Conservation (phyloP, 352 stramenopile genomes). For the Phytophthora quininea region DNA sequence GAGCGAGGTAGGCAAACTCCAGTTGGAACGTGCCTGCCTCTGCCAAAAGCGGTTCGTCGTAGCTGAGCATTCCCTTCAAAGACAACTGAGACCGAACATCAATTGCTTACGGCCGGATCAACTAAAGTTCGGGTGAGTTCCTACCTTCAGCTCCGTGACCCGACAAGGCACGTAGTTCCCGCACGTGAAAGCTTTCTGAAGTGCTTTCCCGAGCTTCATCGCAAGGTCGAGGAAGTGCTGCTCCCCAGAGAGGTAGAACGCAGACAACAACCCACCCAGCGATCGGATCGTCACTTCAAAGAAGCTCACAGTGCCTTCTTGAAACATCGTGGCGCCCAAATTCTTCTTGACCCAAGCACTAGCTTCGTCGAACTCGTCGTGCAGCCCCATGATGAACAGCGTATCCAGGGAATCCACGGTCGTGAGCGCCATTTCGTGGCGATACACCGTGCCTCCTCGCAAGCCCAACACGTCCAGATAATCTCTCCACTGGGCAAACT, state of each 20-base stretch:
- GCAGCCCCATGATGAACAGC: conserved; percentile 64
- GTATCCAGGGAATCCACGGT: conserved; percentile 74
- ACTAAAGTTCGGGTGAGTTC: neutral
- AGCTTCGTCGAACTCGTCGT: conserved; percentile 68
- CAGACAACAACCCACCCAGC: conserved; percentile 59
- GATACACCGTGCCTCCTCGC: conserved; percentile 26
- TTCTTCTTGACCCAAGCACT: conserved; percentile 61
- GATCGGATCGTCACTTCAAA: conserved; percentile 69
- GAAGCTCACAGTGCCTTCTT: conserved; percentile 51
- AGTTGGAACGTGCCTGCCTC: conserved; percentile 68
- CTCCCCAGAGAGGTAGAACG: conserved; percentile 59
- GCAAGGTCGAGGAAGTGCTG: conserved; percentile 54
- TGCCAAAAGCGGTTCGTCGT: conserved; percentile 40
- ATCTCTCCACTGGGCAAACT: conserved; percentile 37
- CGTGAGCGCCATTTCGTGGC: conserved; percentile 71
- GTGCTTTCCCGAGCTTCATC: conserved; percentile 34
- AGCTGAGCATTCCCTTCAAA: conserved; percentile 15
- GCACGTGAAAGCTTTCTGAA: conserved; percentile 46
- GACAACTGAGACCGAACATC: neutral
- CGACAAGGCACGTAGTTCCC: conserved; percentile 41
- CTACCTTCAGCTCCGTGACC: conserved; percentile 48
- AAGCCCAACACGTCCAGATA: conserved; percentile 35
- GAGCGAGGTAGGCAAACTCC: conserved; percentile 63
- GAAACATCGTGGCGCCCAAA: conserved; percentile 40
- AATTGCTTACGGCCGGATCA: no score